Percentiles rank a stretch among this genome's conserved stretches.
These are phyloP conservation scores for Albugo laibachii DNA, from an alignment of 352 stramenopile species.

Conservation along the genomic window DNA sequence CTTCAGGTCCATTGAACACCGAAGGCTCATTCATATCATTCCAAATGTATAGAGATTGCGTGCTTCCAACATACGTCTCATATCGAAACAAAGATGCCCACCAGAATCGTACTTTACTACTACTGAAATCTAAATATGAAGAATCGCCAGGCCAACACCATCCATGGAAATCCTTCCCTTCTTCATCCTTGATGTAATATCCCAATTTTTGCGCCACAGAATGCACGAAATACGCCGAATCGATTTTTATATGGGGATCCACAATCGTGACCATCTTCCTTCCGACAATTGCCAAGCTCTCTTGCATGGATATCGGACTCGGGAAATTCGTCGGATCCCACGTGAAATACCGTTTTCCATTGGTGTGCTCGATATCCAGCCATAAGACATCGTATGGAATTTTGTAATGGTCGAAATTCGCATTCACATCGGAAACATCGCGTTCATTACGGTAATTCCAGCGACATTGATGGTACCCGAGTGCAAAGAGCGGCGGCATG, in stretches of 20 bases:
- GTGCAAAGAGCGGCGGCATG: conserved; percentile 90
- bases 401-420: conserved; percentile 89
- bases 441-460: conserved; percentile 99
- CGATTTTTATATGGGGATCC: conserved; percentile 98
- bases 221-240: conserved; percentile 88
- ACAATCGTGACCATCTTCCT: conserved; percentile 98
- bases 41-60: conserved; percentile 91
- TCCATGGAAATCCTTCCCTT: conserved; percentile 94
- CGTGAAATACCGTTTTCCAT: conserved; percentile 95
- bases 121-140: conserved; percentile 98
- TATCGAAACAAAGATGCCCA: conserved; percentile 93
- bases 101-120: conserved; percentile 83
- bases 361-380: conserved; percentile 99
- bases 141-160: conserved; percentile 99
- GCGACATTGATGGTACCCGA: conserved; percentile 97
- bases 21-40: conserved; percentile 99
- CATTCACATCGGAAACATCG: conserved; percentile 80
- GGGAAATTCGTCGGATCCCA: conserved; percentile 95
- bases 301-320: conserved; percentile 89
- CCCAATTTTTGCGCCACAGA: conserved; percentile 61
- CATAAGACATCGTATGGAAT: conserved; percentile 99
- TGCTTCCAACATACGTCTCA: conserved; percentile 87
- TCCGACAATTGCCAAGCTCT: conserved; percentile 75
- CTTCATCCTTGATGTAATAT: conserved; percentile 93
- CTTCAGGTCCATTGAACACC: conserved; percentile 98